These are phyloP conservation scores for Eurotiales sp. DNA, from an alignment of 2,329 filamentous ascomycete genomes.

Conservation along the genomic window DNA sequence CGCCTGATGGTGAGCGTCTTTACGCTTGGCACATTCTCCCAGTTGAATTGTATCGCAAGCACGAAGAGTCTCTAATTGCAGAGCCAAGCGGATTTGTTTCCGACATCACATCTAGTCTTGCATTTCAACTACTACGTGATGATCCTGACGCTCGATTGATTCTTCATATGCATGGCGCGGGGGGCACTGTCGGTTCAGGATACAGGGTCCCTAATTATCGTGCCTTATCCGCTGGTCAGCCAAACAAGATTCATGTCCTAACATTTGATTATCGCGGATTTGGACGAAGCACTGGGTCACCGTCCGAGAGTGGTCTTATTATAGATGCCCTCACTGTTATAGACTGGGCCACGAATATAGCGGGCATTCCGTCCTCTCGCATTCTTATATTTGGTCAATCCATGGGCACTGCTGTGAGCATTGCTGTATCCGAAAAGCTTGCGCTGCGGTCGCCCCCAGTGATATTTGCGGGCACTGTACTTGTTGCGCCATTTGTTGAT, in stretches of 20 bases:
- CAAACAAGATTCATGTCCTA: conserved; percentile 48
- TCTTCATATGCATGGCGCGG: conserved; percentile 53
- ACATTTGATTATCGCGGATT: conserved; percentile 62
- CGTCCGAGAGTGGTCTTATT: conserved; percentile 54
- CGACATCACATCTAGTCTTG: conserved; percentile 46
- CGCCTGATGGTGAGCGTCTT: conserved; percentile 69
- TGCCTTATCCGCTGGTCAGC: conserved; percentile 49
- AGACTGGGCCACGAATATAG: conserved; percentile 53
- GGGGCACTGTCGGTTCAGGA: conserved; percentile 55
- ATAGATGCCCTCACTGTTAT: conserved; percentile 52
- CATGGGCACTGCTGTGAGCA: conserved; percentile 53
- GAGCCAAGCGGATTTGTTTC: conserved; percentile 49
- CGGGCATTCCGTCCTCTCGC: conserved; percentile 50
- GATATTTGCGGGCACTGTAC: conserved; percentile 52
- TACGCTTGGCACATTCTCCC: conserved; percentile 92
- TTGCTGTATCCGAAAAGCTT: conserved; percentile 45
- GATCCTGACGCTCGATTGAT: conserved; percentile 52
- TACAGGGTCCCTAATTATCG: conserved; percentile 50
- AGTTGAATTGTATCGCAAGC: conserved; percentile 66
- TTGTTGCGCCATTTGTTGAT: conserved; percentile 57
- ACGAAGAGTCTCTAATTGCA: conserved; percentile 60
- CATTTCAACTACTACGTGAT: conserved; percentile 49
- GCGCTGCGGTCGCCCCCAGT: conserved; percentile 41
- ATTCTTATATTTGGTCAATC: conserved; percentile 61
- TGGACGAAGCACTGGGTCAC: conserved; percentile 51